phyloP scores from a whole-genome alignment of 805 yeast genomes.

The Hanseniaspora occidentalis region DNA sequence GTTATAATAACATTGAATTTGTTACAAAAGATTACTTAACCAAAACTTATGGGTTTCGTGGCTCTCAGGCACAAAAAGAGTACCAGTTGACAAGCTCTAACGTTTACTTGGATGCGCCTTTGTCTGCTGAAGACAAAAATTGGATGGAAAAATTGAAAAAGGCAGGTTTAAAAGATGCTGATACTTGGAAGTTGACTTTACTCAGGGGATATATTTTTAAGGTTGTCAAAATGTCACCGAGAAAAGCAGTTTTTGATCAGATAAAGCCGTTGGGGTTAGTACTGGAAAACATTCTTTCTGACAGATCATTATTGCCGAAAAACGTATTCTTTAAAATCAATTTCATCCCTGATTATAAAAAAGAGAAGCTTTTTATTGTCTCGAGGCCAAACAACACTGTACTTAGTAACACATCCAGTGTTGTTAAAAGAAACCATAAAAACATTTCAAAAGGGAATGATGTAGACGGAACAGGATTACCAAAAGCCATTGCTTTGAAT shows the following conservation, averaged over 20 bases:
- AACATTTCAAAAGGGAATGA: not conserved
- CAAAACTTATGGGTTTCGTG: constrained; percentile 18
- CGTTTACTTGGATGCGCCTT: constrained; percentile 22
- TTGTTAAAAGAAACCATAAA: not conserved
- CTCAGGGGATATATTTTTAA: constrained; percentile 56
- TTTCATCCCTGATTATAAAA: constrained; percentile 8
- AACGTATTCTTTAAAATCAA: constrained; percentile 39
- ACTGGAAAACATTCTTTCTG: constrained; percentile 10
- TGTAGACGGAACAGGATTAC: constrained; percentile 2
- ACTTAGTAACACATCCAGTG: not conserved
- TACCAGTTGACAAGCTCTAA: constrained; percentile 7
- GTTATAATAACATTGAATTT: constrained; percentile 24
- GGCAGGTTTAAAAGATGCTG: constrained; percentile 61
- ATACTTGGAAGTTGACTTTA: constrained; percentile 72
- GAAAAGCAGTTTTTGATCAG: constrained; percentile 13
- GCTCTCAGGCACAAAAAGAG: constrained; percentile 2
- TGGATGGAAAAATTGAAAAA: constrained; percentile 64
- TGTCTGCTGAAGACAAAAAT: constrained; percentile 52
- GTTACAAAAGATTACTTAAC: constrained; percentile 18
- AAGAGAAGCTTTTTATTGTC: constrained; percentile 5
- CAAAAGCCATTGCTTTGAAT: constrained; percentile 14
- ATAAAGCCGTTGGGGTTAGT: constrained; percentile 20
- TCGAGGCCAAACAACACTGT: constrained; percentile 1
- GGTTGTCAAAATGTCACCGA: constrained; percentile 34
- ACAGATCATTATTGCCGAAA: constrained; percentile 29